Evolutionary conservation across 345 rosid genomes (phyloP), one percentile per base, ranked within the genome.

Genomic region (Pistacia integerrima): DNA sequence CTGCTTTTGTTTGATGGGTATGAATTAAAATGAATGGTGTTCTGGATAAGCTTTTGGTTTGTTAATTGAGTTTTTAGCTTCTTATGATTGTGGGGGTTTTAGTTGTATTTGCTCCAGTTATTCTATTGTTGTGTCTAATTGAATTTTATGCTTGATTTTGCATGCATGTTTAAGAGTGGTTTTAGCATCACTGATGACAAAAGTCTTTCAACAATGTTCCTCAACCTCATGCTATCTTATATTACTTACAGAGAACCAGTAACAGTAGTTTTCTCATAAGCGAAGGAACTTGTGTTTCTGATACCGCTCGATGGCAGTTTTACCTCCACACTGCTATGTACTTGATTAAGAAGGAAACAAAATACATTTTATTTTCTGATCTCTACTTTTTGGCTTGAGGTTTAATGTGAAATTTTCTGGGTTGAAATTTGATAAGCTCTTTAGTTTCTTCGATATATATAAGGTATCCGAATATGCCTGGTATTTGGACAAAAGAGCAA

Each of bases 211-310:
- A 77, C 48, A 87, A 82, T 66, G 89, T 90, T 71, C 96, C 96
- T 71, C 93, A 88, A 81, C 91, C 91, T 10, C 97, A 90, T 58
- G 96, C 97, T 35, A 67, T 85, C 12, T 77, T 91, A 22, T 90
- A 93, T 66, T 93, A 91, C 69, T 87, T 93, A 20, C 96, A 93
- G 63, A 85, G 97, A 84, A 36, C 92, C 7, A 73, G 87, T 0
- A 76, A 82, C 57, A 94, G 92, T 1, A 96, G 97, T 20, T 70
- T 91, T 68, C 87, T 91, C 71, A 82, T 91, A 65, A 0, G 88
- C 18, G 96, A 93, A 82, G 92, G 87, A 4, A 82, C 95, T 2
- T 92, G 89, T 69, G 85, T 92, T 68, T 89, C 95, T 55, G 87
- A 87, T 71, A 89, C 93, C 67, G 91, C 90, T n/a, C 74, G 3